Evolutionary conservation across 176 grass and related monocot species (phyloP).

Genomic region (Avena atlantica): DNA sequence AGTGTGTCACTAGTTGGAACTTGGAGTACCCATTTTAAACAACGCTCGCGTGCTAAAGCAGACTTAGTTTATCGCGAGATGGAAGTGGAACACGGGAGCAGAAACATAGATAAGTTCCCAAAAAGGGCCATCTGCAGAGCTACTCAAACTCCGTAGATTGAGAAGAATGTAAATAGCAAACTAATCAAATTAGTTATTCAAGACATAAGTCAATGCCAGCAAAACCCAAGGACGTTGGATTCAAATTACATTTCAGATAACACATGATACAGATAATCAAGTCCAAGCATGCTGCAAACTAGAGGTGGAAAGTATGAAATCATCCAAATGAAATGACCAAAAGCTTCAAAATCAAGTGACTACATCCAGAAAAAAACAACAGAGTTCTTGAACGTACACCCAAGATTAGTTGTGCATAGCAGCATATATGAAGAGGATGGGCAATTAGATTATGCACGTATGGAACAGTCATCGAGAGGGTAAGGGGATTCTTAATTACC

Average conservation of each 20-base stretch:
- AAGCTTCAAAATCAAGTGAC: conserved; percentile 27
- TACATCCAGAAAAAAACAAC: conserved; percentile 24
- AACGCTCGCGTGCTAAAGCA: not conserved
- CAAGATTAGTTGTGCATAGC: conserved; percentile 8
- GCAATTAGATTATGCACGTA: conserved; percentile 21
- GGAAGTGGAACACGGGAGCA: conserved; percentile 2
- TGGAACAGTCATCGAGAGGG: not conserved
- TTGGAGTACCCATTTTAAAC: conserved; percentile 9
- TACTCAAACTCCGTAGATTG: not conserved
- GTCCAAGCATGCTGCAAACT: not conserved
- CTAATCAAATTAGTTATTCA: conserved; percentile 5
- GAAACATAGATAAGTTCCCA: conserved; percentile 5
- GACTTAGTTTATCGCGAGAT: not conserved
- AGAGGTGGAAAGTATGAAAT: conserved; percentile 29
- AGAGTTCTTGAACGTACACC: not conserved
- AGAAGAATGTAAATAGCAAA: conserved; percentile 25
- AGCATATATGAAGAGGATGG: conserved; percentile 14
- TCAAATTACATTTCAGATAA: conserved; percentile 6
- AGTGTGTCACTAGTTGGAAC: conserved; percentile 11
- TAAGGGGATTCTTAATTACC: conserved; percentile 48
- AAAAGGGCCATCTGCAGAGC: not conserved
- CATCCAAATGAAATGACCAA: conserved; percentile 34
- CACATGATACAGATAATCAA: conserved; percentile 37
- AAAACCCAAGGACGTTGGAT: conserved; percentile 32
- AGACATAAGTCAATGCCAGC: conserved; percentile 25